Evolutionary conservation across 495 filamentous ascomycete species (phyloP).

Genomic region (Thozetella sp.): DNA sequence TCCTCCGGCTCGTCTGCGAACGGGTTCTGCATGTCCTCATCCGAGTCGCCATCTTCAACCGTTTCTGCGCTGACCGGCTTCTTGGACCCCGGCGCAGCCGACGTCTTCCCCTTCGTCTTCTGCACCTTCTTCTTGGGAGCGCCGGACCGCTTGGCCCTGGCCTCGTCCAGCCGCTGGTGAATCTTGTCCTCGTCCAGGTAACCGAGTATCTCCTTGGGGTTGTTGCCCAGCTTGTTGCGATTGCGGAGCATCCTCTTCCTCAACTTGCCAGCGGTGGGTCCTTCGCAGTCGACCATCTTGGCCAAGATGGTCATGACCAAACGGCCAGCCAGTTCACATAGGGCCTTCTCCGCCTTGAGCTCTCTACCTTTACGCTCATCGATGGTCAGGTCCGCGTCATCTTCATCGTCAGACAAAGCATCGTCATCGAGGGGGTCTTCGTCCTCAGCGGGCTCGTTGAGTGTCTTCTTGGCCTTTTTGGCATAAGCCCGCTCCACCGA

Average conservation of each 20-base stretch:
- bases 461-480: slow-evolving; percentile 62
- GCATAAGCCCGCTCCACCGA: slow-evolving; percentile 75
- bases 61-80: slow-evolving; percentile 45
- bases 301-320: slow-evolving; percentile 78
- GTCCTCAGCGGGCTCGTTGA: slow-evolving; percentile 68
- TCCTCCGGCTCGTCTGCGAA: slow-evolving; percentile 53
- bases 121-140: slow-evolving; percentile 45
- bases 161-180: slow-evolving; percentile 16
- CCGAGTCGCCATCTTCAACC: slow-evolving; percentile 50
- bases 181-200: slow-evolving; percentile 67
- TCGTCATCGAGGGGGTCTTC: slow-evolving; percentile 64
- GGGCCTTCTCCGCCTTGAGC: slow-evolving; percentile 74
- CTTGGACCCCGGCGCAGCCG: slow-evolving; percentile 21
- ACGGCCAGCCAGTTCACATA: slow-evolving; percentile 84
- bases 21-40: slow-evolving; percentile 44
- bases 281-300: slow-evolving; percentile 67
- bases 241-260: slow-evolving; percentile 68
- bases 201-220: slow-evolving; percentile 75
- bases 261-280: slow-evolving; percentile 59
- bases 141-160: slow-evolving; percentile 1
- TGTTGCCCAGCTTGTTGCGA: slow-evolving; percentile 64
- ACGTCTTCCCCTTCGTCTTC: slow-evolving; percentile 48
- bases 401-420: slow-evolving; percentile 60
- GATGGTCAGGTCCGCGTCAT: slow-evolving; percentile 54
- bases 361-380: slow-evolving; percentile 58